Evolutionary conservation across 306 rosid genomes (phyloP).

Genomic region (Gastrolobium bilobum): DNA sequence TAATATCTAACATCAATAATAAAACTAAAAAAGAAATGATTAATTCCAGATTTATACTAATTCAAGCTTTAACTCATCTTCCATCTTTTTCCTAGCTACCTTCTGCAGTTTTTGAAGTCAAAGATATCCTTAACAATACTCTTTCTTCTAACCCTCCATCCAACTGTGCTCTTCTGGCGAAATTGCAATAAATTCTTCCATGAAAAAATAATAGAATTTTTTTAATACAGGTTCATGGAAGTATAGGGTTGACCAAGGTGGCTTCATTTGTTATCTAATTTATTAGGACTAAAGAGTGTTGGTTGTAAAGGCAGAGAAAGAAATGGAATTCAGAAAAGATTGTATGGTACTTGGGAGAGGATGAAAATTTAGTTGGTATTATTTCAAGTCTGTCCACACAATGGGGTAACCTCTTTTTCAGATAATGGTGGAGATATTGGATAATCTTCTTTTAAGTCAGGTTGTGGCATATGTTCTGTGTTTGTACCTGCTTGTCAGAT

Average conservation of each 20-base stretch:
- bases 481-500: slow-evolving; percentile 57
- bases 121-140: slow-evolving; percentile 51
- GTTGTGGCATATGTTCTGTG: slow-evolving; percentile 52
- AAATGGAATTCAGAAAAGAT: slow-evolving; percentile 45
- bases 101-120: slow-evolving; percentile 68
- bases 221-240: slow-evolving; percentile 11
- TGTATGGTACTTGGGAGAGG: slow-evolving; percentile 45
- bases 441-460: slow-evolving; percentile 53
- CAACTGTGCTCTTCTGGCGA: slow-evolving; percentile 44
- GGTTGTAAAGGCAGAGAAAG: slow-evolving; percentile 40
- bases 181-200: slow-evolving; percentile 43
- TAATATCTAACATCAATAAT: slow-evolving; percentile 49
- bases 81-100: slow-evolving; percentile 64
- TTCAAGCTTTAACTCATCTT: slow-evolving; percentile 61
- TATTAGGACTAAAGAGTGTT: slow-evolving; percentile 34
- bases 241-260: slow-evolving; percentile 22
- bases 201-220: slow-evolving; percentile 23
- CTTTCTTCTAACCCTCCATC: slow-evolving; percentile 41
- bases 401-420: slow-evolving; percentile 64
- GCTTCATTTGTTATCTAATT: neutral
- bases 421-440: slow-evolving; percentile 67
- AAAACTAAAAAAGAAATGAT: slow-evolving; percentile 46
- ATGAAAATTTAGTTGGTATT: slow-evolving; percentile 50
- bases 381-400: slow-evolving; percentile 54
- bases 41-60: slow-evolving; percentile 55